phyloP scores from a whole-genome alignment of 768 basidiomycete species.

The Mycena rosella region DNA sequence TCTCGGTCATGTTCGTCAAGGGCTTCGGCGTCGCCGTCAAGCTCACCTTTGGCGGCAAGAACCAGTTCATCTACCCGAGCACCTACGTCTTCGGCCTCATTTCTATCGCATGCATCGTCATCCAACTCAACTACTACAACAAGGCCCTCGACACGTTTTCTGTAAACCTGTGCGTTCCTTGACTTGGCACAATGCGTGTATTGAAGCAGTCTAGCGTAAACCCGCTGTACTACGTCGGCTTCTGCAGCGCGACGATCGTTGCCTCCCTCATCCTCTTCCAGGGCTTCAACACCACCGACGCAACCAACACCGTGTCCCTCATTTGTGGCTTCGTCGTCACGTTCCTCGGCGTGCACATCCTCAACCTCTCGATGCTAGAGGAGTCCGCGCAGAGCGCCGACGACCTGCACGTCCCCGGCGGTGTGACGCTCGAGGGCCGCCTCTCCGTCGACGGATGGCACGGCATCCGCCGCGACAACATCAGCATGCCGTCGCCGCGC shows the following conservation, averaged over 20 bases:
- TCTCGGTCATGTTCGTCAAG: constrained; percentile 99
- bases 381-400: constrained; percentile 71
- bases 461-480: constrained; percentile 50
- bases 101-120: constrained; percentile 85
- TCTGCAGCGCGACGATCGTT: constrained; percentile 92
- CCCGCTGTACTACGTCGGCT: constrained; percentile 98
- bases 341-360: constrained; percentile 96
- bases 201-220: constrained; percentile 75
- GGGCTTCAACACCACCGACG: constrained; percentile 93
- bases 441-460: constrained; percentile 86
- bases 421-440: constrained; percentile 80
- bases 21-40: constrained; percentile 98
- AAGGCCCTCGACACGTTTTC: constrained; percentile 97
- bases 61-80: constrained; percentile 94
- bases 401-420: constrained; percentile 73
- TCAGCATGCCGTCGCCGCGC: constrained; percentile 45
- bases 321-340: constrained; percentile 92
- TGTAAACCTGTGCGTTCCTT: constrained; percentile 88
- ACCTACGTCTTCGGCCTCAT: constrained; percentile 96
- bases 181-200: neutral
- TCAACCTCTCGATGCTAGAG: constrained; percentile 79
- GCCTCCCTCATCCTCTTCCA: constrained; percentile 97
- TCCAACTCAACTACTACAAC: constrained; percentile 98
- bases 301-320: constrained; percentile 86
- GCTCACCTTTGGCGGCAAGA: constrained; percentile 91